A percentile compares a stretch with the other conserved stretches of the same genome.
phyloP scores from a whole-genome alignment of 2,329 filamentous ascomycete genomes.

The Biscogniauxia sp. region DNA sequence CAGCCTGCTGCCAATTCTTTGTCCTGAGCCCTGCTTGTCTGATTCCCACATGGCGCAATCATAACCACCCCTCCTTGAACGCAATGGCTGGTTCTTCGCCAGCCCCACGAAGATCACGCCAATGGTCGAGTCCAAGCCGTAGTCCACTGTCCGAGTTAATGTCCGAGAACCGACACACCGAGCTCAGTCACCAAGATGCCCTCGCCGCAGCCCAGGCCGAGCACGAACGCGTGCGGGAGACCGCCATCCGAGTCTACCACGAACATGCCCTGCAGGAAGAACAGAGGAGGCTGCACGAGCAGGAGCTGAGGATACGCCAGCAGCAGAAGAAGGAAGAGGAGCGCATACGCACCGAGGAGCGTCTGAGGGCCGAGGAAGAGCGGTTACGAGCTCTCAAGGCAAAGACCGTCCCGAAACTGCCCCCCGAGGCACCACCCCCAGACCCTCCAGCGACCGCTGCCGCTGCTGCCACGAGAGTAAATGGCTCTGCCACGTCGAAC shows the following conservation, averaged over 20 bases:
- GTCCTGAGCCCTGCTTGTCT: not conserved
- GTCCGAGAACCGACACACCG: constrained; percentile 58
- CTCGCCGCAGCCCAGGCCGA: constrained; percentile 63
- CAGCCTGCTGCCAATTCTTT: not conserved
- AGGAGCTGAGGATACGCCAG: constrained; percentile 40
- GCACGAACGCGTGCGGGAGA: constrained; percentile 62
- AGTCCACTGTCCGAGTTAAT: constrained; percentile 60
- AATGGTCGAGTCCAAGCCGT: constrained; percentile 42
- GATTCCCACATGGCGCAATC: constrained; percentile 19
- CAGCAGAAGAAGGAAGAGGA: constrained; percentile 47
- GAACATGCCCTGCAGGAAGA: constrained; percentile 47
- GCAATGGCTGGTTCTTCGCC: constrained; percentile 47
- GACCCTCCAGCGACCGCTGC: constrained; percentile 15
- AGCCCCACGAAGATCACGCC: constrained; percentile 33
- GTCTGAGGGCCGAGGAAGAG: constrained; percentile 46
- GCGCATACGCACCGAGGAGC: constrained; percentile 44
- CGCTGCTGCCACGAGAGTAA: constrained; percentile 3
- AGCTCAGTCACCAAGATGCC: constrained; percentile 62
- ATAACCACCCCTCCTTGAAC: constrained; percentile 6
- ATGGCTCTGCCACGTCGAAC: not conserved
- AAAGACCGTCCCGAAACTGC: constrained; percentile 44
- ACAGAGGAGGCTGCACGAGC: constrained; percentile 27
- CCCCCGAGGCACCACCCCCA: constrained; percentile 27
- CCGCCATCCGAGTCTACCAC: constrained; percentile 47
- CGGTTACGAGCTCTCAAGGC: constrained; percentile 47